These are phyloP conservation scores for Amylostereum areolatum DNA, from an alignment of 1,284 basidiomycete genomes.

Conservation along the genomic window DNA sequence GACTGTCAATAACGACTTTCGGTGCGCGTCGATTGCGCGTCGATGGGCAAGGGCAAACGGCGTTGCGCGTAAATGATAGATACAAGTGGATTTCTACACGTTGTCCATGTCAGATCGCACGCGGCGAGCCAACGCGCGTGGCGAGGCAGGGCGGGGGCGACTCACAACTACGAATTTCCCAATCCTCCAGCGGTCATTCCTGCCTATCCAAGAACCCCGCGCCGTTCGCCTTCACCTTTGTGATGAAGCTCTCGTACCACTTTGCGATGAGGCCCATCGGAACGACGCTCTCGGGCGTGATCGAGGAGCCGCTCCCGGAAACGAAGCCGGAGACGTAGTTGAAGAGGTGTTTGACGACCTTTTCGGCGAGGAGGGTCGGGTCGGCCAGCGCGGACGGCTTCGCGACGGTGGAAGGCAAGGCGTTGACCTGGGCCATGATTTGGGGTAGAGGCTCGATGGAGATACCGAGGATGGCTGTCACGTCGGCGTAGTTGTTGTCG, in stretches of 20 bases:
- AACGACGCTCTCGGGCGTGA: conserved; percentile 59
- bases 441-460: conserved; percentile 61
- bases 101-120: too few relatives aligned
- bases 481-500: conserved; percentile 26
- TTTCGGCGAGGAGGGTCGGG: conserved; percentile 47
- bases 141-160: too few relatives aligned
- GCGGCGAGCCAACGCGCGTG: too few relatives aligned
- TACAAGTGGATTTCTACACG: too few relatives aligned
- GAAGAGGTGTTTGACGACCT: conserved; percentile 72
- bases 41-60: too few relatives aligned
- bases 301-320: conserved; percentile 35
- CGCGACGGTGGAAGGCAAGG: conserved; percentile 33
- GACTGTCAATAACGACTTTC: too few relatives aligned
- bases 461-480: conserved; percentile 68
- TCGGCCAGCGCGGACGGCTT: conserved; percentile 23
- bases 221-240: conserved; percentile 70
- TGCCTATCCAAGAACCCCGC: conserved; percentile 70
- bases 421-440: conserved; percentile 49
- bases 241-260: conserved; percentile 79
- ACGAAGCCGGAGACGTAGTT: conserved; percentile 81
- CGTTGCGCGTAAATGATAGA: too few relatives aligned
- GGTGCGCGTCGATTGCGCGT: too few relatives aligned
- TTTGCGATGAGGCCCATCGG: conserved; percentile 72
- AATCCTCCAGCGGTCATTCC: conserved; percentile 27
- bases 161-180: neutral